These are phyloP conservation scores for Ustilago vetiveriae DNA, from an alignment of 1,284 basidiomycete genomes.

Conservation along the genomic window DNA sequence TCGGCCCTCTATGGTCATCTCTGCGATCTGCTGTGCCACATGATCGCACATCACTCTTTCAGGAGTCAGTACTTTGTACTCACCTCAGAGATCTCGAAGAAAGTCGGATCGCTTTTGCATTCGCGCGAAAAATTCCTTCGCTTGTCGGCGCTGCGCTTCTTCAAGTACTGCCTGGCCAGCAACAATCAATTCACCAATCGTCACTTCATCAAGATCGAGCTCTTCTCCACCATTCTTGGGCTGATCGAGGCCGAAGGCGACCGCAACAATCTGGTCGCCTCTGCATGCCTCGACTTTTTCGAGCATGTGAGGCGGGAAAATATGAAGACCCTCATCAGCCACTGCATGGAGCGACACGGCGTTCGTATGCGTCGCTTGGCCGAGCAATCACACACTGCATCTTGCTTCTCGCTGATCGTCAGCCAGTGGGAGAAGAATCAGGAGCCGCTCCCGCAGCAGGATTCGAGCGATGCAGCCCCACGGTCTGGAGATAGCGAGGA, in stretches of 20 bases:
- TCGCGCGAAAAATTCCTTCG: constrained; percentile 85
- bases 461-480: constrained; percentile 5
- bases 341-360: constrained; percentile 83
- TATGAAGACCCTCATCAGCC: constrained; percentile 81
- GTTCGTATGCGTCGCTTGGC: constrained; percentile 76
- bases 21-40: constrained; percentile 89
- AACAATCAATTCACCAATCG: constrained; percentile 86
- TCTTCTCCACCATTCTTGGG: constrained; percentile 83
- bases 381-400: constrained; percentile 73
- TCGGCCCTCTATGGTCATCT: constrained; percentile 66
- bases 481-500: constrained; percentile 13
- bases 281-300: constrained; percentile 93
- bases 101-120: constrained; percentile 70
- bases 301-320: constrained; percentile 82
- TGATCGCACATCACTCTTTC: constrained; percentile 81
- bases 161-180: constrained; percentile 83
- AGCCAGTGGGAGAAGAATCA: constrained; percentile 89
- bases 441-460: constrained; percentile 69
- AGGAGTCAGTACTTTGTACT: constrained; percentile 90
- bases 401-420: constrained; percentile 78
- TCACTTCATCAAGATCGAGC: constrained; percentile 84
- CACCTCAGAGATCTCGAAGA: constrained; percentile 56
- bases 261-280: constrained; percentile 89
- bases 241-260: constrained; percentile 82
- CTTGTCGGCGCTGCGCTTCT: constrained; percentile 77